phyloP scores from a whole-genome alignment of 306 rosid species.

The Vigna angularis region DNA sequence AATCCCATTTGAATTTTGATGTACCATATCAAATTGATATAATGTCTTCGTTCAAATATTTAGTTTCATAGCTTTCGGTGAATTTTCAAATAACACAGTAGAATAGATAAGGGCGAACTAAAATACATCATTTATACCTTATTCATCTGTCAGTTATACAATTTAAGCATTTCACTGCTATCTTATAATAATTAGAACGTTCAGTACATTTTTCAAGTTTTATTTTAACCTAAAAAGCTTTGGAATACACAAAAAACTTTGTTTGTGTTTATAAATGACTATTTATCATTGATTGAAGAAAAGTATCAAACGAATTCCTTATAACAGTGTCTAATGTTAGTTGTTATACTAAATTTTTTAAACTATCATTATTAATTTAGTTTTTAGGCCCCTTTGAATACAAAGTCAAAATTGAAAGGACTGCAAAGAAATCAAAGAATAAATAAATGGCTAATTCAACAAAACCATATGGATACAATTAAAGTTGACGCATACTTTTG shows the following conservation, averaged over 20 bases:
- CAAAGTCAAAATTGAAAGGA: not conserved
- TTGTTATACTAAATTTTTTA: not conserved
- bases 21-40: not conserved
- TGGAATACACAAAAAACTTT: not conserved
- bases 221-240: not conserved
- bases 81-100: not conserved
- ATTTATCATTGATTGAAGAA: not conserved
- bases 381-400: too few relatives aligned
- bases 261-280: not conserved
- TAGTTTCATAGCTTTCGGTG: not conserved
- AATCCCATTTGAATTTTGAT: not conserved
- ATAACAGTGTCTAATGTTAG: not conserved
- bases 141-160: not conserved
- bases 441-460: not conserved
- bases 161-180: not conserved
- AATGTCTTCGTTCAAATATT: not conserved
- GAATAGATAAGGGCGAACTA: not conserved
- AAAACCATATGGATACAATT: not conserved
- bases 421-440: not conserved
- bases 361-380: not conserved
- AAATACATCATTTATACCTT: not conserved
- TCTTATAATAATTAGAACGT: not conserved
- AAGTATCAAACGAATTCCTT: not conserved
- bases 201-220: not conserved
- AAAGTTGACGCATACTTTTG: not conserved